These are phyloP conservation scores for Pythium phragmiticola DNA, from an alignment of 352 stramenopile species.

Conservation along the genomic window DNA sequence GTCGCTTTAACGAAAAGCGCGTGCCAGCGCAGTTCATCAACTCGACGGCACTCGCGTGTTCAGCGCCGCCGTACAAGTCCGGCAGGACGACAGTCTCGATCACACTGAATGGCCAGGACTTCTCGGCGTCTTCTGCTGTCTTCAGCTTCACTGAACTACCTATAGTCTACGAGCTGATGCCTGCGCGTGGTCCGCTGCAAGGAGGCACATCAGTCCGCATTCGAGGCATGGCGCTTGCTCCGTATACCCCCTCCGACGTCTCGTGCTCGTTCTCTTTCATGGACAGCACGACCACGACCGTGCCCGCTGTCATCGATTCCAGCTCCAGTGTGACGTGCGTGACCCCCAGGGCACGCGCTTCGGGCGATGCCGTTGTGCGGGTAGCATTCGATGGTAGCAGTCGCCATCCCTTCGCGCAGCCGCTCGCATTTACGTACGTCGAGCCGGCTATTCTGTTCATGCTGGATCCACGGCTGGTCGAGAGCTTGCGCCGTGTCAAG, in stretches of 20 bases:
- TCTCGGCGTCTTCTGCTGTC: slow-evolving; percentile 17
- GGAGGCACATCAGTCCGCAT: slow-evolving; percentile 40
- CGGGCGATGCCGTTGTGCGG: slow-evolving; percentile 24
- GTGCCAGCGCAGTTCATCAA: slow-evolving; percentile 63
- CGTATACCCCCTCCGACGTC: slow-evolving; percentile 9
- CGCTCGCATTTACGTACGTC: slow-evolving; percentile 38
- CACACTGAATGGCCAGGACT: slow-evolving; percentile 72
- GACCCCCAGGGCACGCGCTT: neutral
- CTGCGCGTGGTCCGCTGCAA: slow-evolving; percentile 30
- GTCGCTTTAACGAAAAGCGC: slow-evolving; percentile 45
- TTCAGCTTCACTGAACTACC: slow-evolving; percentile 60
- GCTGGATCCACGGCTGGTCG: slow-evolving; percentile 48
- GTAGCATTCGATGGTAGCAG: slow-evolving; percentile 35
- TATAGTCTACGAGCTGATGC: slow-evolving; percentile 41
- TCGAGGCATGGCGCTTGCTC: slow-evolving; percentile 23
- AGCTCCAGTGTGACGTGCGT: neutral
- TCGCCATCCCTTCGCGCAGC: slow-evolving; percentile 16
- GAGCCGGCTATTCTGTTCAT: slow-evolving; percentile 31
- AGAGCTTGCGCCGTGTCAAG: slow-evolving; percentile 26
- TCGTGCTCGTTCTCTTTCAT: slow-evolving; percentile 14
- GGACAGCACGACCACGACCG: neutral
- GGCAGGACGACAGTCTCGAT: slow-evolving; percentile 40
- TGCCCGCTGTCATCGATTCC: slow-evolving; percentile 1
- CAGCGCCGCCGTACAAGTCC: slow-evolving; percentile 40
- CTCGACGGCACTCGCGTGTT: slow-evolving; percentile 50